These are phyloP conservation scores for Prunus armeniaca DNA, from an alignment of 306 rosid species.

Conservation along the genomic window DNA sequence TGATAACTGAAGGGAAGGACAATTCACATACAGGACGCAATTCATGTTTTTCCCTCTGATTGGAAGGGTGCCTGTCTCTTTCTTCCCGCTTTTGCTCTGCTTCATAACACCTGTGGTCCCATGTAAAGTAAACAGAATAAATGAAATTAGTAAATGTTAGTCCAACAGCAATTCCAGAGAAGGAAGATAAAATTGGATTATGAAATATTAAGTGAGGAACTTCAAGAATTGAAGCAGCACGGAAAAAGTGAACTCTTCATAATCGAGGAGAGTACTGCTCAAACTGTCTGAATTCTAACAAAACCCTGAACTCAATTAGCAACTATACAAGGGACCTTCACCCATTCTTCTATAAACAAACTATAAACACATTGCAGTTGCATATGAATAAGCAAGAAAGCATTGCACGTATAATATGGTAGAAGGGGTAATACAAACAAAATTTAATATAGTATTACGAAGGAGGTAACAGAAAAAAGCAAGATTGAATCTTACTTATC, in stretches of 20 bases:
- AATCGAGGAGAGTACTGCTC: neutral
- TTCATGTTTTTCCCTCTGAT: constrained; percentile 82
- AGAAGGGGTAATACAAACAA: neutral
- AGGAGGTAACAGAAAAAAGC: neutral
- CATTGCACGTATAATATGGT: neutral
- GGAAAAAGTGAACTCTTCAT: neutral
- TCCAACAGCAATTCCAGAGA: neutral
- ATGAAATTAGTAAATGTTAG: neutral
- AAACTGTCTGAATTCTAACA: neutral
- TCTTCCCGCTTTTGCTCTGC: constrained; percentile 84
- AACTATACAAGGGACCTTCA: neutral
- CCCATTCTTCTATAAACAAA: neutral
- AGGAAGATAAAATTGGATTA: neutral
- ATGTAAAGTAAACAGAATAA: neutral
- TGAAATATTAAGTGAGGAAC: neutral
- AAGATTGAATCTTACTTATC: constrained; percentile 60
- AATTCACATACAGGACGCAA: constrained; percentile 58
- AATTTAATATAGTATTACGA: neutral
- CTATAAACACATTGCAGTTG: neutral
- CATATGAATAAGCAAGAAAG: neutral
- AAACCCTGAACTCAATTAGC: neutral
- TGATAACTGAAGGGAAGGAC: neutral
- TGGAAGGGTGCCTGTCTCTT: constrained; percentile 81
- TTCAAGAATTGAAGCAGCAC: neutral
- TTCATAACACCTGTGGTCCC: constrained; percentile 67